Percentiles rank a stretch among this genome's conserved stretches.
These are phyloP conservation scores for Schrenkiella parvula DNA, from an alignment of 345 rosid species.

Conservation along the genomic window DNA sequence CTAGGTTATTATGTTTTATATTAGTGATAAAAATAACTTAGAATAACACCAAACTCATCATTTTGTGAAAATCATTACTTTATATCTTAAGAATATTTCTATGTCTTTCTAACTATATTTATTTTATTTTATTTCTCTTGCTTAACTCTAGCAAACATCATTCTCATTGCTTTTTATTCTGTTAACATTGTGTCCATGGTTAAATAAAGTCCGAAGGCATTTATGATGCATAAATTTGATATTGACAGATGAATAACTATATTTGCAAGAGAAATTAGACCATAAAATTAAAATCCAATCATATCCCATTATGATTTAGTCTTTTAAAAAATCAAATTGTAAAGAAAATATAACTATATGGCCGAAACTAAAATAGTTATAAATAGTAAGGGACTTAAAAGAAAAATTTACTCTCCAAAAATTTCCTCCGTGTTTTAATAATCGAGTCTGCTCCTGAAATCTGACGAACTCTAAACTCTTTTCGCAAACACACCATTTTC, in stretches of 20 bases:
- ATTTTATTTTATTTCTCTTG: no score
- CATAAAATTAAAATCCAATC: neutral
- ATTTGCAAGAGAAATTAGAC: neutral
- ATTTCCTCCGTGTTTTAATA: neutral
- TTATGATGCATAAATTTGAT: neutral
- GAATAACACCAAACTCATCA: no score
- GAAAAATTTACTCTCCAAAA: neutral
- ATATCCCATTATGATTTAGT: neutral
- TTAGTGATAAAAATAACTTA: no score
- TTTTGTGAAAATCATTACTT: no score
- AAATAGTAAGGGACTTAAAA: neutral
- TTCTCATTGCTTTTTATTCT: no score
- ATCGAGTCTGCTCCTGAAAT: neutral
- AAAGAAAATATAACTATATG: neutral
- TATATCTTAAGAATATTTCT: no score
- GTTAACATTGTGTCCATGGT: no score
- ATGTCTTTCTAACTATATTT: no score
- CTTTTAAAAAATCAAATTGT: neutral
- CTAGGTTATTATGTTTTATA: no score
- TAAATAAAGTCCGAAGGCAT: no score
- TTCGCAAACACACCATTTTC: conserved; percentile 27
- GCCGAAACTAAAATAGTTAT: neutral
- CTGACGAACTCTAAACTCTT: conserved; percentile 7
- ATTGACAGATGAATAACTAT: neutral
- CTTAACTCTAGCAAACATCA: no score